Evolutionary conservation across 805 yeast species (phyloP), one percentile per base, ranked within the genome.

Genomic region (Kluyveromyces nonfermentans): DNA sequence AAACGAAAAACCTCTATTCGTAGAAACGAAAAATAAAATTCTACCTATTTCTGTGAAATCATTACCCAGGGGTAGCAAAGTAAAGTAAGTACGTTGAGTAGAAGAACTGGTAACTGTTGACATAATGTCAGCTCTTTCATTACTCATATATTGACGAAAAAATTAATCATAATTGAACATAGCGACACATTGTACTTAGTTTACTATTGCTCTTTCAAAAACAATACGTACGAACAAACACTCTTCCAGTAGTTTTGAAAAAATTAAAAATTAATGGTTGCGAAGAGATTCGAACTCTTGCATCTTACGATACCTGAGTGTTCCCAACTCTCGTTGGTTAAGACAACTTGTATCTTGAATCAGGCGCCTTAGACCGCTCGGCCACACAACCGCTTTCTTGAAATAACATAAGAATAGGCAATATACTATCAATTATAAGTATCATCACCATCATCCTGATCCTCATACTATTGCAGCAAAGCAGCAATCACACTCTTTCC

Each of bases 331-430:
- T 42, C 28, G 32, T 17, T 16, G 21, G 38, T 16, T 4, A 18
- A 35, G 25, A 20, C 10, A 8, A 5, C 21, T 14, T 16, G 8
- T 4, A 35, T 41, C 49, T 44, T 49, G 50, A 45, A 44, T 55
- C 49, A 54, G 55, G 50, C 52, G 52, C 52, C 52, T 49, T 49
- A 49, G 52, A 49, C 52, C 52, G 52, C 52, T 49, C 52, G 52
- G 52, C 52, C 55, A 54, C 40, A 54, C 55, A 45, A 49, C 49
- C 46, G n/a, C n/a, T n/a, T n/a, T n/a, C n/a, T n/a, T n/a, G n/a
- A n/a, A n/a, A n/a, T n/a, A n/a, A n/a, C n/a, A n/a, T n/a, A n/a
- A n/a, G n/a, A n/a, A n/a, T n/a, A n/a, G n/a, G n/a, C n/a, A n/a
- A n/a, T n/a, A n/a, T n/a, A n/a, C n/a, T n/a, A n/a, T n/a, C n/a